Conservation (phyloP, 176 grass and related monocot species). For the Chloris gayana region DNA sequence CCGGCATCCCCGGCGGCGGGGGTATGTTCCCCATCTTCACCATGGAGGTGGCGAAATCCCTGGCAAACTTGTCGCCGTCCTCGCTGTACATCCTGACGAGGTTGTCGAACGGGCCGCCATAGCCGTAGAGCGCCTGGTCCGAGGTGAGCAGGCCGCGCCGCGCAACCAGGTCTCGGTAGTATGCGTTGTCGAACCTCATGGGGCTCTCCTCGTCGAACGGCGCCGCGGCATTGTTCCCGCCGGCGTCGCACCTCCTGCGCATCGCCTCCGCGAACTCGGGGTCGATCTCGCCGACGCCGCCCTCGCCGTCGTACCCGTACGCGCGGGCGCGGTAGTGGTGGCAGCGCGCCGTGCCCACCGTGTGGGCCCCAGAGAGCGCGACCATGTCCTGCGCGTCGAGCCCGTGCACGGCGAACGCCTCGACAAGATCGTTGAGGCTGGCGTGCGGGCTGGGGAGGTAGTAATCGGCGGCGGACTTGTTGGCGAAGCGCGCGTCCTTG, state of each 20-base stretch:
- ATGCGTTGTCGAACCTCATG: conserved; percentile 54
- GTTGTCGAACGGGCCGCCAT: conserved; percentile 23
- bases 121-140: conserved; percentile 60
- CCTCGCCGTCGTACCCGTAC: not conserved
- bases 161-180: conserved; percentile 55
- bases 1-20: conserved; percentile 28
- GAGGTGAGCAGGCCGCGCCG: conserved; percentile 55
- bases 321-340: not conserved
- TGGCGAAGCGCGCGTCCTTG: conserved; percentile 57
- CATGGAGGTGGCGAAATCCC: conserved; percentile 58
- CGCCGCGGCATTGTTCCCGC: not conserved
- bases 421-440: conserved; percentile 30
- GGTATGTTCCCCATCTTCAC: conserved; percentile 61
- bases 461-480: conserved; percentile 3
- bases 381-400: conserved; percentile 54
- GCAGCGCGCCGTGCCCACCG: conserved; percentile 40
- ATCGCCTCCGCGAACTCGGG: conserved; percentile 7
- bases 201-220: conserved; percentile 32
- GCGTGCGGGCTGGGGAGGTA: conserved; percentile 43
- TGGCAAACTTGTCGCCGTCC: conserved; percentile 27
- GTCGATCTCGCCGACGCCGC: conserved; percentile 13
- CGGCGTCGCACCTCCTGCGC: conserved; percentile 3
- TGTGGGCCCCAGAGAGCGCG: conserved; percentile 63
- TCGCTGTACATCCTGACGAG: conserved; percentile 47
- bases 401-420: conserved; percentile 34